Base-by-base conservation (phyloP, 495 filamentous ascomycete species). In the Apodospora peruviana region DNA sequence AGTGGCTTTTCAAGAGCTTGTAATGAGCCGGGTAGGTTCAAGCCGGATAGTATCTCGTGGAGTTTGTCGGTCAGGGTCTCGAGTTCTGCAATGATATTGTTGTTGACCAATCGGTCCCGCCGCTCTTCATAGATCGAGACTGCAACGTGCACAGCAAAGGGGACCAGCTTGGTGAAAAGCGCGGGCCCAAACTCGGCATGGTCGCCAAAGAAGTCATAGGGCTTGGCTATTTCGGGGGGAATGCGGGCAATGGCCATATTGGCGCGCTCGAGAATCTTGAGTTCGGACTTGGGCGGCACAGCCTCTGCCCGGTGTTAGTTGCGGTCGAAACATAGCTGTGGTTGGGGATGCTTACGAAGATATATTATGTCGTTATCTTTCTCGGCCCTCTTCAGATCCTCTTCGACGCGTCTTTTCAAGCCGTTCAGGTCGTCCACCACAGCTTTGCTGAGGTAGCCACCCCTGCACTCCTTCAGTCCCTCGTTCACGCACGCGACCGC, bases 341-440 rank as follows among this genome's bases (percentile, higher is more conserved):
- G 7, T 35, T 12, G 25, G 16, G 14, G 8, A 0, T n/a, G 40
- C 56, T 45, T 66, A 76, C 77, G 80, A 3, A 96, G 71, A 63
- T 97, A 98, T 16, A 98, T 95, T 40, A 94, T 67, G 66, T 98
- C 89, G 53, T 98, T 98, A 58, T 98, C 93, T 64, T 89, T 95
- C 65, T 97, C 93, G 0, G 93, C 91, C 41, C 91, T 73, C 65
- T 94, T 96, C 48, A 98, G 59, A 55, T 95, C 89, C 51, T 96
- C 90, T 38, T 82, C 72, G 2, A 96, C 86, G 43, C 83, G 82
- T 48, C 71, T 85, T 69, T 91, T 95, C 35, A 98, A 64, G 0
- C 82, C 87, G 40, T 90, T 85, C 44, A 97, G 69, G 64, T 97
- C 93, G 7, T 83, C 85, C 8, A 88, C 63, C 0, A 97, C 89